phyloP scores from a whole-genome alignment of 768 basidiomycete species.

The Infundibulicybe gibba region DNA sequence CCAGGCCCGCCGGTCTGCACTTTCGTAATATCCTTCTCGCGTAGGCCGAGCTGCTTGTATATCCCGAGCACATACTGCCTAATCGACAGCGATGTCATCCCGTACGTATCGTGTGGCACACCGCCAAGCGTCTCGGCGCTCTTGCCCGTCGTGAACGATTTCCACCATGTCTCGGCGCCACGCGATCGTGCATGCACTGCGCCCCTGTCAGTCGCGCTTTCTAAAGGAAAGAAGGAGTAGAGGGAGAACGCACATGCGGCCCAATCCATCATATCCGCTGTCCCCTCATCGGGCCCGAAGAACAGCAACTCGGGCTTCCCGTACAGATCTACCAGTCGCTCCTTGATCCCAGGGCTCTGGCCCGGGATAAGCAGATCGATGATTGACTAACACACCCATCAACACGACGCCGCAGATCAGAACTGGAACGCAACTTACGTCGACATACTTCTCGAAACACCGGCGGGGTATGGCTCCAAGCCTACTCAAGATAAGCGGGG shows the following conservation, averaged over 20 bases:
- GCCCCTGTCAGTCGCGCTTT: too few species aligned
- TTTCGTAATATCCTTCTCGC: slow-evolving; percentile 96
- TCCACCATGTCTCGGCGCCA: slow-evolving; percentile 96
- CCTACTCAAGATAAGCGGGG: too few species aligned
- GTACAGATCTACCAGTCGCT: slow-evolving; percentile 83
- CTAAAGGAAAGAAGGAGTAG: too few species aligned
- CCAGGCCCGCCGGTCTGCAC: slow-evolving; percentile 94
- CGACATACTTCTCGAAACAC: slow-evolving; percentile 98
- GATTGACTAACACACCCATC: slow-evolving; percentile 50
- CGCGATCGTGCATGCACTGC: slow-evolving; percentile 83
- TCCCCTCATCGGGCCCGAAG: slow-evolving; percentile 97
- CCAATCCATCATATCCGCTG: slow-evolving; percentile 99
- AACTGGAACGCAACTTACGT: slow-evolving; percentile 53
- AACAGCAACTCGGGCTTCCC: slow-evolving; percentile 90
- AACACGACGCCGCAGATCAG: slow-evolving; percentile 4
- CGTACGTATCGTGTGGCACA: slow-evolving; percentile 84
- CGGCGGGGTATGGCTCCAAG: slow-evolving; percentile 79
- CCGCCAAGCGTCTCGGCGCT: slow-evolving; percentile 88
- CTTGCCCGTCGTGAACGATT: slow-evolving; percentile 97
- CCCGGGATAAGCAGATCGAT: slow-evolving; percentile 97
- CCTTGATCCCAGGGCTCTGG: slow-evolving; percentile 94
- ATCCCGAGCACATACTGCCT: slow-evolving; percentile 93
- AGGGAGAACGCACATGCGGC: slow-evolving; percentile 84
- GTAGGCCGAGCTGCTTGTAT: slow-evolving; percentile 89
- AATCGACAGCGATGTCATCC: slow-evolving; percentile 94